Evolutionary conservation across 2,329 filamentous ascomycete genomes (phyloP).

Genomic region (Alternaria gansuensis): DNA sequence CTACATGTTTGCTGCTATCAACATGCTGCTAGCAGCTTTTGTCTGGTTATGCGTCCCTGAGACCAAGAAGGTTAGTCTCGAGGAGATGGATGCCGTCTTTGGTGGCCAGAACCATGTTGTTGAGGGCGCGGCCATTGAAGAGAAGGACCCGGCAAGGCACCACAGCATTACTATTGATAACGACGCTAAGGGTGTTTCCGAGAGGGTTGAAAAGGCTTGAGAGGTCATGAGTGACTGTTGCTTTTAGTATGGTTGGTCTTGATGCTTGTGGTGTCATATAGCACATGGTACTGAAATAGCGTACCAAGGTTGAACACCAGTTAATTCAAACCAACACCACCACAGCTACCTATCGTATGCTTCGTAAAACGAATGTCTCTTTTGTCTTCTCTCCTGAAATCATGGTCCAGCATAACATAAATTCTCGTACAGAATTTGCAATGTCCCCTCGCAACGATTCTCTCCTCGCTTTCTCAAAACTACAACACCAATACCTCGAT

Average conservation of each 20-base stretch:
- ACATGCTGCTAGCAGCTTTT: slow-evolving; percentile 53
- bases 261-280: neutral
- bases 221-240: neutral
- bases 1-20: slow-evolving; percentile 64
- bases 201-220: slow-evolving; percentile 21
- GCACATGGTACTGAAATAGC: slow-evolving; percentile 1
- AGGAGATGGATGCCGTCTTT: slow-evolving; percentile 66
- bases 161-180: slow-evolving; percentile 34
- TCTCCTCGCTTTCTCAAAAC: neutral
- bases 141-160: slow-evolving; percentile 48
- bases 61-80: slow-evolving; percentile 59
- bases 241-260: neutral
- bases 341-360: neutral
- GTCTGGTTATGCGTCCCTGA: slow-evolving; percentile 57
- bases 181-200: slow-evolving; percentile 32
- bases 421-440: neutral
- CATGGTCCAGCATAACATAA: neutral
- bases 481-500: neutral
- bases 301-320: slow-evolving; percentile 11
- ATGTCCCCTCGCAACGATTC: neutral
- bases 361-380: neutral
- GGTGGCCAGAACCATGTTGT: slow-evolving; percentile 66
- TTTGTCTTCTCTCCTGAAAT: neutral
- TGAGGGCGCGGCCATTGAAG: slow-evolving; percentile 61
- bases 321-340: neutral